Conservation (phyloP, 2,329 filamentous ascomycete species). For the Ceratocystis albifundus region DNA sequence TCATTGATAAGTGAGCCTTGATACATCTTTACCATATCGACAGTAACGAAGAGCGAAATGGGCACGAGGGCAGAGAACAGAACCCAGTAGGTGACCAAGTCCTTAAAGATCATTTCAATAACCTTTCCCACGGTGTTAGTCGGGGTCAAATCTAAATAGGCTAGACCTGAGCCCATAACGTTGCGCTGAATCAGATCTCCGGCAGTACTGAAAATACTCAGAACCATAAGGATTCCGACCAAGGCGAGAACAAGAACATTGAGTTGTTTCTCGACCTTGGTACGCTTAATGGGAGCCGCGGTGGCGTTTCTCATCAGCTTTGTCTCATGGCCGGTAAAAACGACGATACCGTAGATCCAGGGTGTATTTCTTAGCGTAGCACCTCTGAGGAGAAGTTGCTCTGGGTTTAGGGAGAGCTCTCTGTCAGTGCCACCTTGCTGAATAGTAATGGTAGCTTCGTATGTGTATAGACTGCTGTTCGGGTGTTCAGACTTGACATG, state of each 20-base stretch:
- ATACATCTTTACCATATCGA: conserved; percentile 96
- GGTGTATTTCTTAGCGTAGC: conserved; percentile 92
- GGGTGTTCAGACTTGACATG: conserved; percentile 89
- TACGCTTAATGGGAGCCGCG: conserved; percentile 92
- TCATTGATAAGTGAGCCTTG: conserved; percentile 96
- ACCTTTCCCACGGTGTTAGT: conserved; percentile 44
- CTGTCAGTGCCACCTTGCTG: conserved; percentile 84
- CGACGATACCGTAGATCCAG: conserved; percentile 79
- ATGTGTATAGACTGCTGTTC: conserved; percentile 96
- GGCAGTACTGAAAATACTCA: conserved; percentile 82
- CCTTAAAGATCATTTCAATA: conserved; percentile 76
- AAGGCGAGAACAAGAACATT: conserved; percentile 89
- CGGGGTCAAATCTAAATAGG: conserved; percentile 58
- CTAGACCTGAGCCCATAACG: conserved; percentile 49
- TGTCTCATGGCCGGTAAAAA: conserved; percentile 76
- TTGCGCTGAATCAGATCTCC: conserved; percentile 75
- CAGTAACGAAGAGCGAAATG: conserved; percentile 93
- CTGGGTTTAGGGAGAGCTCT: conserved; percentile 76
- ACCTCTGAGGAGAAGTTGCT: conserved; percentile 84
- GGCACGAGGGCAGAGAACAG: conserved; percentile 92
- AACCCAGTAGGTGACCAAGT: conserved; percentile 98
- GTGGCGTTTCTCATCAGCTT: conserved; percentile 99
- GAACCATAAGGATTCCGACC: conserved; percentile 66
- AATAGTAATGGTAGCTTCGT: conserved; percentile 91
- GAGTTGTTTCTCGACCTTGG: conserved; percentile 85